Evolutionary conservation across 768 basidiomycete species (phyloP), one percentile per base, ranked within the genome.

Genomic region (Boletus subparvulus): DNA sequence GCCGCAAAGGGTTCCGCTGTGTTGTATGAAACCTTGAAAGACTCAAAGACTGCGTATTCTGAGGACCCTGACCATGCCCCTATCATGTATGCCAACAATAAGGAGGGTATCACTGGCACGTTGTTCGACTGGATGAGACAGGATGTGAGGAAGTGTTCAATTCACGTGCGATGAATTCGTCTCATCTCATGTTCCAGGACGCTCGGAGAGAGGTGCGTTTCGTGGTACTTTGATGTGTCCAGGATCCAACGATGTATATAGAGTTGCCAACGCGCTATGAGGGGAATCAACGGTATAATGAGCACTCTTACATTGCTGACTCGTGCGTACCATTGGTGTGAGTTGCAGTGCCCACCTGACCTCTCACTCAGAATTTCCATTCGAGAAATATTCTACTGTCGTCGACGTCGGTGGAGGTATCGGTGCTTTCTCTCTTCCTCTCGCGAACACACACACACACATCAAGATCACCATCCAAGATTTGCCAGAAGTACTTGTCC

Each of bases 391-490:
- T 21, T 21, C 21, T 21, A 21, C 65, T 6, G 51, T 75, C 10
- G 69, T 74, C 19, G 74, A 75, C 50, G 63, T 75, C 6, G 74
- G 73, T 11, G 74, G 74, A 40, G 67, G 74, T 13, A 64, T 71
- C 17, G 74, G 74, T 11, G 57, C 66, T 12, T 65, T 69, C 32
- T 17, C 52, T 75, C 21, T 21, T n/a, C 65, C 67, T 3, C 64
- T 77, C 4, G 63, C 63, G 4, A 67, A 35, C 1, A 62, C 30
- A 19, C 58, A 70, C 49, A 65, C 69, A 21, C 49, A 72, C 19
- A n/a, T 76, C 21, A 62, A 65, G 41, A 58, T 74, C 8, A 66
- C 66, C 12, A 50, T 74, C 16, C 73, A 73, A n/a, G 75, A 75
- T 50, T 50, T 69, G 21, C 66, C 64, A 1, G 58, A 64, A 10